Evolutionary conservation across 306 rosid genomes (phyloP), one percentile per base, ranked within the genome.

Genomic region (Quercus robur): DNA sequence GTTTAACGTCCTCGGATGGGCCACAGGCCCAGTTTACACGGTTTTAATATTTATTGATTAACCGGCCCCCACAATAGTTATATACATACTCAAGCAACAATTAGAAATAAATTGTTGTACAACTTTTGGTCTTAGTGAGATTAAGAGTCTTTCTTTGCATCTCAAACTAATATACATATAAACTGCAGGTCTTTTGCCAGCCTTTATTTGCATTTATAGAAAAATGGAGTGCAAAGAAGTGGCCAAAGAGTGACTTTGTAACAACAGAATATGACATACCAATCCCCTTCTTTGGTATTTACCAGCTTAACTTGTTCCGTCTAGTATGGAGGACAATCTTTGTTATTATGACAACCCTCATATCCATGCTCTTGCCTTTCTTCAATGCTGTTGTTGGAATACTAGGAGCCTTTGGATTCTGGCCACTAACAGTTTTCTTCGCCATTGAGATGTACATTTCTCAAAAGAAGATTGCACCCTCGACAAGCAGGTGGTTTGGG

Each of bases 181-280:
- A 78, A 70, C 41, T 75, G 57, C 85, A 90, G 91, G 93, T 92
- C 4, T 90, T 79, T 41, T 82, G 83, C 21, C 97, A 92, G 78
- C 97, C 97, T 0, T 54, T 92, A 25, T 92, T 90, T 86, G 94
- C 94, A 35, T 90, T 90, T 81, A 89, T 90, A 61, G 93, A 90
- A 44, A 92, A 88, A 82, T 87, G 93, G 90, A 78, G 88, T 73
- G 84, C 87, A 52, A 31, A 77, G 4, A 90, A 61, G 71, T 90
- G 90, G 91, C 80, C 91, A 13, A 86, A 84, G 56, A 86, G 72
- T 25, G 70, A 75, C 71, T 87, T 88, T 30, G 86, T 88, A 9
- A 84, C 86, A 0, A 83, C 78, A 73, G 91, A 84, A 75, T 81
- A 88, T 75, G 87, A 88, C 63, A 85, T 92, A 55, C 78, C 87